Conservation (phyloP, 1,284 basidiomycete genomes). For the Hymenochaete sp. region DNA sequence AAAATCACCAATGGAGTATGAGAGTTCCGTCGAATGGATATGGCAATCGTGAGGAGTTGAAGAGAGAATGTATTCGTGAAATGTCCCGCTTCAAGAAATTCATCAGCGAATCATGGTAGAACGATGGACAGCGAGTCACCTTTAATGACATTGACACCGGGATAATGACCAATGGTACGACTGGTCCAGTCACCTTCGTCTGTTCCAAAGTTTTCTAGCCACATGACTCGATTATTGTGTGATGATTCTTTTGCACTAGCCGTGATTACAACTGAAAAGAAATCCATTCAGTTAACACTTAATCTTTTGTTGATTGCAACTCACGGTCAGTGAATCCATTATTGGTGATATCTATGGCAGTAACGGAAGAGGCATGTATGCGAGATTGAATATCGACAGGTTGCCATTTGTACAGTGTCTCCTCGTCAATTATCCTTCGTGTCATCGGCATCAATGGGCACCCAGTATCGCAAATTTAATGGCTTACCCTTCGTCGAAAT, state of each 20-base stretch:
- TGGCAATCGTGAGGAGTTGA: conserved; percentile 14
- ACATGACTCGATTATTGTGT: conserved; percentile 8
- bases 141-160: conserved; percentile 15
- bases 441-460: no score
- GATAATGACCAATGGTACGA: conserved; percentile 16
- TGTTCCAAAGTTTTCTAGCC: conserved; percentile 17
- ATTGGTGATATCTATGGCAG: conserved; percentile 8
- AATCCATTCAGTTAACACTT: neutral
- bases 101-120: neutral
- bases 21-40: conserved; percentile 7
- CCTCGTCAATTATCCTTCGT: no score
- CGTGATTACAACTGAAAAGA: conserved; percentile 13
- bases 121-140: neutral
- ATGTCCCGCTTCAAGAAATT: conserved; percentile 11
- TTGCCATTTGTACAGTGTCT: no score
- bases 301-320: neutral
- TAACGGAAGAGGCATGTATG: no score
- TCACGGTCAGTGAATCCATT: conserved; percentile 16
- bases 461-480: no score
- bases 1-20: conserved; percentile 15
- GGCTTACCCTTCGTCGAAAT: no score
- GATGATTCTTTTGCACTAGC: conserved; percentile 10
- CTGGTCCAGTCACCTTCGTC: conserved; percentile 15
- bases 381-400: no score
- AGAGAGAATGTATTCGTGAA: conserved; percentile 16